phyloP scores from a whole-genome alignment of 371 early-diverging fungal genomes.

The Nematocida major region DNA sequence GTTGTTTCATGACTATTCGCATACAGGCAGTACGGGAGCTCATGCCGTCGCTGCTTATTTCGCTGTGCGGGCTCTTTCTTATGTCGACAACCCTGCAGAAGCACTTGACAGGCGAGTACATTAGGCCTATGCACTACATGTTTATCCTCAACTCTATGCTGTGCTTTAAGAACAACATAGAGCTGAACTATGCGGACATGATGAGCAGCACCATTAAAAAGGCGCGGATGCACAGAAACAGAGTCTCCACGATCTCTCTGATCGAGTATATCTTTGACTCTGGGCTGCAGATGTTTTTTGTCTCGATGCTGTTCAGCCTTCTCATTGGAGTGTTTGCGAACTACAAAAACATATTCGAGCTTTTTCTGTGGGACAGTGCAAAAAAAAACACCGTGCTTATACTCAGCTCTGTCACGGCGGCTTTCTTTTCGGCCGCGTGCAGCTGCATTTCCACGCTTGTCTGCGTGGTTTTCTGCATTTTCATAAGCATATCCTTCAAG shows the following conservation, averaged over 20 bases:
- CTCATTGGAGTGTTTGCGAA: slow-evolving; percentile 55
- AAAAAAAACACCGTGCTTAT: neutral
- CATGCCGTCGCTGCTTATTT: slow-evolving; percentile 57
- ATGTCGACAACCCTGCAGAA: slow-evolving; percentile 50
- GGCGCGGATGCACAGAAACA: neutral
- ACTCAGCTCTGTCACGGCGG: slow-evolving; percentile 18
- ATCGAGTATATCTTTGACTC: slow-evolving; percentile 59
- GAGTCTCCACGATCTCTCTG: neutral
- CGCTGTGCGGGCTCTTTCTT: slow-evolving; percentile 58
- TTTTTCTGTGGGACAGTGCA: neutral
- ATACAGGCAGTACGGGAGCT: slow-evolving; percentile 45
- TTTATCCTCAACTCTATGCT: slow-evolving; percentile 63
- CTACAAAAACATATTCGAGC: slow-evolving; percentile 26
- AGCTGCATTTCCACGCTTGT: slow-evolving; percentile 58
- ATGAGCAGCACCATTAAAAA: slow-evolving; percentile 39
- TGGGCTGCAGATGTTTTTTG: slow-evolving; percentile 53
- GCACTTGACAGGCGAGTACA: neutral
- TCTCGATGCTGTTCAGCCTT: slow-evolving; percentile 59
- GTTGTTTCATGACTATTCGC: slow-evolving; percentile 19
- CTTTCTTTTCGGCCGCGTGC: slow-evolving; percentile 55
- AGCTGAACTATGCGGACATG: slow-evolving; percentile 59
- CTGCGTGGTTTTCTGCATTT: slow-evolving; percentile 50
- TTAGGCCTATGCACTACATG: slow-evolving; percentile 55
- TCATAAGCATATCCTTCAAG: slow-evolving; percentile 26
- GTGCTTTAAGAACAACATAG: slow-evolving; percentile 65